Evolutionary conservation across 1,284 basidiomycete genomes (phyloP).

Genomic region (Microbotryomycetes sp.): DNA sequence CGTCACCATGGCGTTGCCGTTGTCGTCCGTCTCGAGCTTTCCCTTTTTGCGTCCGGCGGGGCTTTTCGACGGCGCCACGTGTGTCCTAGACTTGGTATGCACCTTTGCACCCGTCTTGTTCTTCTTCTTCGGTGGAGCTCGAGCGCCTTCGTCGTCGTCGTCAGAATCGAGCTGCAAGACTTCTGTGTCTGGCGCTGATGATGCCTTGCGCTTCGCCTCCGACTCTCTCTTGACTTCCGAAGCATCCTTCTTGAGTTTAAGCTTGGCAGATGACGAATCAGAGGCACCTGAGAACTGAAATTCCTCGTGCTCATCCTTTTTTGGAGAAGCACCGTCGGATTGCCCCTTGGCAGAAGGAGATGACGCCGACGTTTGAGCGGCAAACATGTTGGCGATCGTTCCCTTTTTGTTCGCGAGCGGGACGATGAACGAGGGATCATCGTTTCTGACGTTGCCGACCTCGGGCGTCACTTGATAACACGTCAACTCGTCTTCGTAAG

Average conservation of each 20-base stretch:
- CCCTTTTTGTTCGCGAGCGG: neutral
- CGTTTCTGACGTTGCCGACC: conserved; percentile 80
- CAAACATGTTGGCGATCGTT: neutral
- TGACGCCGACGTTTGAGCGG: neutral
- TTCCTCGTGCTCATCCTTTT: neutral
- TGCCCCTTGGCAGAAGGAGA: neutral
- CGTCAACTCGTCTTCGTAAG: conserved; percentile 59
- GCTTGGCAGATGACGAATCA: too few species aligned
- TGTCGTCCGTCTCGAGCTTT: neutral
- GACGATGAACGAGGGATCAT: conserved; percentile 67
- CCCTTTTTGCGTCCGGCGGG: too few species aligned
- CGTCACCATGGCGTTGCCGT: neutral
- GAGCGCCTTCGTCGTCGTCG: neutral
- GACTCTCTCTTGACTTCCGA: too few species aligned
- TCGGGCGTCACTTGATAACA: conserved; percentile 84
- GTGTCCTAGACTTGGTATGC: neutral
- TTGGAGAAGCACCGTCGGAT: neutral
- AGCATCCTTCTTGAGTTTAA: neutral
- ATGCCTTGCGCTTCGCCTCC: too few species aligned
- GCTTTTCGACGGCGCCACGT: neutral
- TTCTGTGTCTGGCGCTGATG: neutral
- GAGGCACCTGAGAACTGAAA: neutral
- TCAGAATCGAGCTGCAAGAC: neutral
- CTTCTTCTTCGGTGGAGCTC: neutral
- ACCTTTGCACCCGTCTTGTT: neutral